phyloP scores from a whole-genome alignment of 495 filamentous ascomycete species.

The Hyaloscypha variabilis region DNA sequence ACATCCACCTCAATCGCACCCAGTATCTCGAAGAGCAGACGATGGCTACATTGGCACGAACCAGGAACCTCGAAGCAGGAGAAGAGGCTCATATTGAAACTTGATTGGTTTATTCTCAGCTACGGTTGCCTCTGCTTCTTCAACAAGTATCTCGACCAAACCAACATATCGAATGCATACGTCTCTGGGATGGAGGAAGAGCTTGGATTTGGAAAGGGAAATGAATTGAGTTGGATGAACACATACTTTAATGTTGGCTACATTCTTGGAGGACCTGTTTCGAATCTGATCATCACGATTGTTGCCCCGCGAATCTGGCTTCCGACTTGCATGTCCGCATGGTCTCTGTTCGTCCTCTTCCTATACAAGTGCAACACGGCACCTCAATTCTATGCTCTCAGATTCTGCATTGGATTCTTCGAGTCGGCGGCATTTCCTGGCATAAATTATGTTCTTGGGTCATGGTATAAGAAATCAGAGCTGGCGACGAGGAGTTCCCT shows the following conservation, averaged over 20 bases:
- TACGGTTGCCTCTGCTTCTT: slow-evolving; percentile 60
- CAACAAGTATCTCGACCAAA: slow-evolving; percentile 62
- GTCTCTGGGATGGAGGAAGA: slow-evolving; percentile 67
- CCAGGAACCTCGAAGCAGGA: slow-evolving; percentile 43
- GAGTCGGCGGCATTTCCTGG: slow-evolving; percentile 63
- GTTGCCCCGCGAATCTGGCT: slow-evolving; percentile 62
- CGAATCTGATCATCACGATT: slow-evolving; percentile 57
- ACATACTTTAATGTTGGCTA: slow-evolving; percentile 48
- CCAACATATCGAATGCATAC: slow-evolving; percentile 64
- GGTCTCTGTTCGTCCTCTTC: slow-evolving; percentile 55
- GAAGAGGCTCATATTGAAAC: slow-evolving; percentile 58
- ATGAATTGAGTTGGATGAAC: slow-evolving; percentile 60
- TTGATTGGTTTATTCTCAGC: slow-evolving; percentile 56
- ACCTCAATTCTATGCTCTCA: slow-evolving; percentile 58
- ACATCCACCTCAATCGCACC: no score
- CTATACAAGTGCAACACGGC: slow-evolving; percentile 48
- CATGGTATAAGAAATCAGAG: slow-evolving; percentile 66
- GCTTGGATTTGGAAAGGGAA: slow-evolving; percentile 53
- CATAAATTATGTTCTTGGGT: slow-evolving; percentile 64
- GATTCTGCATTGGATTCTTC: slow-evolving; percentile 64
- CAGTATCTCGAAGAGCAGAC: no score
- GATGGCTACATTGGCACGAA: no score
- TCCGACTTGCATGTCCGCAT: slow-evolving; percentile 48
- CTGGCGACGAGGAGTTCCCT: slow-evolving; percentile 60
- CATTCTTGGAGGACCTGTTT: slow-evolving; percentile 58